Conservation (phyloP, 257 asterid species). For the Ilex asprella region DNA sequence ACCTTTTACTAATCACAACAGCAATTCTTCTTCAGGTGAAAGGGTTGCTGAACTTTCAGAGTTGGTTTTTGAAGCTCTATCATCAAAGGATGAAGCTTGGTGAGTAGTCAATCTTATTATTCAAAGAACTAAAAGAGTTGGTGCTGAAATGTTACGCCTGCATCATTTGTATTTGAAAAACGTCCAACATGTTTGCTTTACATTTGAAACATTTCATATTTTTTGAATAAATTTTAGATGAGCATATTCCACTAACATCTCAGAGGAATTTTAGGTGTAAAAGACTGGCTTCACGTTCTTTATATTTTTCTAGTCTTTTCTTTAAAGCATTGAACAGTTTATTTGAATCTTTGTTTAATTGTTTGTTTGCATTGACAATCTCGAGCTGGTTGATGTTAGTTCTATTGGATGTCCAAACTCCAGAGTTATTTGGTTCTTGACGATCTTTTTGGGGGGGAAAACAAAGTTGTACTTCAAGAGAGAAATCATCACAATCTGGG, state of each 20-base stretch:
- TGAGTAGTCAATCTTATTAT: constrained; percentile 25
- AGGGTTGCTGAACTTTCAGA: constrained; percentile 57
- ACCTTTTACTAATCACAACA: background rate
- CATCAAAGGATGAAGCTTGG: constrained; percentile 90
- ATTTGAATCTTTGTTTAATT: too few relatives aligned
- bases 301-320: too few relatives aligned
- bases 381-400: too few relatives aligned
- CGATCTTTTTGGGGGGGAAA: too few relatives aligned
- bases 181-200: background rate
- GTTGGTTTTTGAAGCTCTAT: constrained; percentile 79
- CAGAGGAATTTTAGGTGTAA: background rate
- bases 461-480: too few relatives aligned
- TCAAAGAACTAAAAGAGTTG: background rate
- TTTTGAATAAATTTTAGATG: too few relatives aligned
- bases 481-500: too few relatives aligned
- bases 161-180: background rate
- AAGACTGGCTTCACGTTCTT: background rate
- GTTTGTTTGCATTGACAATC: too few relatives aligned
- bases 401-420: too few relatives aligned
- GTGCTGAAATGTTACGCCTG: background rate
- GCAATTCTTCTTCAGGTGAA: constrained; percentile 41
- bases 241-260: too few relatives aligned
- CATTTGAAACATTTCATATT: background rate
- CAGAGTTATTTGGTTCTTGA: too few relatives aligned
- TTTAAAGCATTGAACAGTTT: too few relatives aligned